Evolutionary conservation across 164 flowering plant species (phyloP).

Genomic region (Protea cynaroides): DNA sequence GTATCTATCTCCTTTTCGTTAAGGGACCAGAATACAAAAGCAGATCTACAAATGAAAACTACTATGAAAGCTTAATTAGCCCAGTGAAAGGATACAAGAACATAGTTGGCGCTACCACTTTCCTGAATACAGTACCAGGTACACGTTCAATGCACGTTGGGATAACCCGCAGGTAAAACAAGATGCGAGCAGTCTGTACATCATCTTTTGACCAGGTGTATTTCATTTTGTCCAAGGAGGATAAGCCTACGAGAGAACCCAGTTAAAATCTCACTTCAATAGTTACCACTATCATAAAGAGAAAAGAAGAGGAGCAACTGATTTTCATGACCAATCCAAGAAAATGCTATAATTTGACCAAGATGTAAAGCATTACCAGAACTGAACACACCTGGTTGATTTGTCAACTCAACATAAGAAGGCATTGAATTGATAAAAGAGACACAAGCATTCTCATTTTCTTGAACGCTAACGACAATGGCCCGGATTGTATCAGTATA

Average conservation of each 20-base stretch:
- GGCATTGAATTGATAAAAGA: constrained; percentile 76
- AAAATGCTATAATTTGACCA: background rate
- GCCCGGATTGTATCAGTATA: constrained; percentile 74
- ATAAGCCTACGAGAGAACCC: constrained; percentile 25
- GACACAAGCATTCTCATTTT: constrained; percentile 55
- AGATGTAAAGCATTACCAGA: background rate
- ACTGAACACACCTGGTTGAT: constrained; percentile 34
- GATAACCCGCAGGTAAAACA: constrained; percentile 80
- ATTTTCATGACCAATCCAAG: background rate
- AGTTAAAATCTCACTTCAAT: constrained; percentile 1
- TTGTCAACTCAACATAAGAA: constrained; percentile 59
- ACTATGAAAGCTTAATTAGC: background rate
- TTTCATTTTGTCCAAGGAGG: constrained; percentile 20
- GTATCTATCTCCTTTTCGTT: constrained; percentile 37
- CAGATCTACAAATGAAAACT: background rate
- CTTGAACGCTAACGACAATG: constrained; percentile 59
- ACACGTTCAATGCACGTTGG: constrained; percentile 67
- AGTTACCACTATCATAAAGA: background rate
- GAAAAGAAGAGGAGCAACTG: background rate
- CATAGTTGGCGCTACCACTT: constrained; percentile 69
- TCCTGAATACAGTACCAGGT: constrained; percentile 44
- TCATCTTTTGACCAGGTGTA: constrained; percentile 77
- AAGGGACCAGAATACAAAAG: constrained; percentile 19
- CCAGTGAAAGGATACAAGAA: constrained; percentile 80
- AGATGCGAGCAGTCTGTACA: constrained; percentile 84